These are phyloP conservation scores for Albophoma yamanashiensis DNA, from an alignment of 2,329 filamentous ascomycete genomes.

Conservation along the genomic window DNA sequence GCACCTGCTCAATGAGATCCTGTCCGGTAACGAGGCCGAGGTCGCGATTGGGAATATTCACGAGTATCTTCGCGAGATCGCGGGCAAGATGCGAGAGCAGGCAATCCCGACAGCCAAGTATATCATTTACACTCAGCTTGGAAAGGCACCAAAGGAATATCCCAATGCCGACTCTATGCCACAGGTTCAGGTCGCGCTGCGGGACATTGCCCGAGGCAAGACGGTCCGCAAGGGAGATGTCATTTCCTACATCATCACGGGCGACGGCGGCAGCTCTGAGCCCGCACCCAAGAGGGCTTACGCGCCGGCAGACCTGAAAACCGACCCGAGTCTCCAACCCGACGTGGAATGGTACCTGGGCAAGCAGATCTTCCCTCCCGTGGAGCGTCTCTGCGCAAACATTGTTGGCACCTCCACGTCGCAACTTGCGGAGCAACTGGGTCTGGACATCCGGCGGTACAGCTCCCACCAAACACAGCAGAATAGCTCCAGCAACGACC, in stretches of 20 bases:
- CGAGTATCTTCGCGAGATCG: constrained; percentile 80
- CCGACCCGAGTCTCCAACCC: constrained; percentile 63
- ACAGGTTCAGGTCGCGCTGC: constrained; percentile 88
- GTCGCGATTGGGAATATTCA: constrained; percentile 82
- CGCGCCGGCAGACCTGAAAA: constrained; percentile 71
- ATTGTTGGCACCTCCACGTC: constrained; percentile 87
- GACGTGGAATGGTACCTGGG: constrained; percentile 97
- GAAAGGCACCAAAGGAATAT: constrained; percentile 87
- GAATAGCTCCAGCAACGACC: constrained; percentile 44
- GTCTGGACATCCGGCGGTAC: constrained; percentile 84
- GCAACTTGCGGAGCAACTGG: constrained; percentile 84
- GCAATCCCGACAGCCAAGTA: constrained; percentile 73
- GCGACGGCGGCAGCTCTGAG: constrained; percentile 55
- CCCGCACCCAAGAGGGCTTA: constrained; percentile 81
- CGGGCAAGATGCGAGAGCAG: constrained; percentile 75
- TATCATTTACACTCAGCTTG: constrained; percentile 95
- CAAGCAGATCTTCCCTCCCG: constrained; percentile 96
- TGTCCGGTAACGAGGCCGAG: constrained; percentile 89
- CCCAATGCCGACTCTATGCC: constrained; percentile 94
- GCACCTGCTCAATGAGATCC: constrained; percentile 82
- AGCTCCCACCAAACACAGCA: constrained; percentile 32
- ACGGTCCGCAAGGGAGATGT: constrained; percentile 87
- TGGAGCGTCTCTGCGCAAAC: constrained; percentile 94
- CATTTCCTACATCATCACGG: constrained; percentile 88
- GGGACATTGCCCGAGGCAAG: constrained; percentile 79